These are phyloP conservation scores for Rhododendron ferrugineum DNA, from an alignment of 148 eudicot genomes.

Conservation along the genomic window DNA sequence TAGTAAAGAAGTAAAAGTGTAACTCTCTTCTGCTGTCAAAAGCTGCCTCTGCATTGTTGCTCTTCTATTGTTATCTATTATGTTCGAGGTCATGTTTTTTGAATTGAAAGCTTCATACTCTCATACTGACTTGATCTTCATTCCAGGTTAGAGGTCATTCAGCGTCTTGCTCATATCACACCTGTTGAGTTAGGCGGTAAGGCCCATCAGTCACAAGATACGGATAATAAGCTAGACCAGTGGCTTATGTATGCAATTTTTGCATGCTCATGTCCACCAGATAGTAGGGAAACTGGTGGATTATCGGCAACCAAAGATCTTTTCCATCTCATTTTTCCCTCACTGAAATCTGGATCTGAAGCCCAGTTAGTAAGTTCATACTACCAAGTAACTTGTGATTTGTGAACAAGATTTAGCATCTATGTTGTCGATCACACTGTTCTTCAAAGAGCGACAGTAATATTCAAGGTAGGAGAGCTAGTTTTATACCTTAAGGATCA, in stretches of 20 bases:
- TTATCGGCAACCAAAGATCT: constrained; percentile 72
- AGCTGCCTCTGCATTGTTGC: not conserved
- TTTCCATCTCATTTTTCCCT: constrained; percentile 83
- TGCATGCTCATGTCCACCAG: constrained; percentile 96
- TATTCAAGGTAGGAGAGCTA: not conserved
- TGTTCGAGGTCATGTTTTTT: not conserved
- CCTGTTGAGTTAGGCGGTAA: constrained; percentile 94
- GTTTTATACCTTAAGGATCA: not conserved
- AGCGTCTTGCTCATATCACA: constrained; percentile 88
- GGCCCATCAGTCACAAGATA: constrained; percentile 82
- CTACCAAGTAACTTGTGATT: constrained; percentile 10
- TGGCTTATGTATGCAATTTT: constrained; percentile 99
- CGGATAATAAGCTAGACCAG: constrained; percentile 90
- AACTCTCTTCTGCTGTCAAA: too few relatives aligned
- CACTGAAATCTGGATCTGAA: constrained; percentile 94
- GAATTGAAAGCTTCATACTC: not conserved
- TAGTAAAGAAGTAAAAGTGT: not conserved
- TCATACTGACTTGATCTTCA: not conserved
- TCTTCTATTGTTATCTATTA: not conserved
- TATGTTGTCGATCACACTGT: not conserved
- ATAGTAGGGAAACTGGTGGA: constrained; percentile 68
- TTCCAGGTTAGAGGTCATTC: constrained; percentile 81
- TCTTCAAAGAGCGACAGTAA: not conserved
- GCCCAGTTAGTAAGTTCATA: constrained; percentile 69
- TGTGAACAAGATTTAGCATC: not conserved